Evolutionary conservation across 148 eudicot species (phyloP), one percentile per base, ranked within the genome.

Genomic region (Nepenthes gracilis): DNA sequence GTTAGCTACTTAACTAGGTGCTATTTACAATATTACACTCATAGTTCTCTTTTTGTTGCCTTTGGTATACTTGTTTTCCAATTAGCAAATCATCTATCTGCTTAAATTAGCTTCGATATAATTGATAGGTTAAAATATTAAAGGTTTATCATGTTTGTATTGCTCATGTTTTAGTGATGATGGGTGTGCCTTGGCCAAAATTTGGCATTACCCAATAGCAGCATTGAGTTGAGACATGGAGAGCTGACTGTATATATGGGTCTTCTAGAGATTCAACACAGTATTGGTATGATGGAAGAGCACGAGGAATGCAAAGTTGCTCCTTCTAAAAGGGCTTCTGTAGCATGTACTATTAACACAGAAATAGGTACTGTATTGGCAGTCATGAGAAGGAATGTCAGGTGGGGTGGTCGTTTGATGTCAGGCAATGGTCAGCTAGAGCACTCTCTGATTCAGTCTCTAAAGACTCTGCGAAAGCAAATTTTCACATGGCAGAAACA

Each of bases 361-460:
- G 71, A 67, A 67, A 67, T 67, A 33, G 65, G 71, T 61, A 56
- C 65, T 5, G 64, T 67, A 8, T 55, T 67, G 64, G 71, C 71
- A 13, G 71, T 61, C 32, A 67, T 67, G 71, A 60, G 71, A 50
- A 67, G 71, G 43, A 67, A 67, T 54, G 71, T 67, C 11, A 53
- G 71, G 53, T 67, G 71, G 71, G 71, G 71, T 13, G 65, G 52
- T 35, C 65, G 54, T 53, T 53, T 50, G 60, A 47, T 54, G 52
- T 32, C 71, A 3, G 65, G 48, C 35, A 65, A 67, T 45, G 59
- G 54, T 47, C 71, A 53, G 15, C 33, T 67, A 53, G 71, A 60
- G 55, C 65, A 67, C 54, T 33, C 52, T 54, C 71, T 67, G 7
- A 61, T 67, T 23, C 65, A 67, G 14, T 67, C 71, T 61, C 54